Evolutionary conservation across 371 early-diverging fungal species (phyloP), one percentile per base, ranked within the genome.

Genomic region (Lichtheimia hyalospora): DNA sequence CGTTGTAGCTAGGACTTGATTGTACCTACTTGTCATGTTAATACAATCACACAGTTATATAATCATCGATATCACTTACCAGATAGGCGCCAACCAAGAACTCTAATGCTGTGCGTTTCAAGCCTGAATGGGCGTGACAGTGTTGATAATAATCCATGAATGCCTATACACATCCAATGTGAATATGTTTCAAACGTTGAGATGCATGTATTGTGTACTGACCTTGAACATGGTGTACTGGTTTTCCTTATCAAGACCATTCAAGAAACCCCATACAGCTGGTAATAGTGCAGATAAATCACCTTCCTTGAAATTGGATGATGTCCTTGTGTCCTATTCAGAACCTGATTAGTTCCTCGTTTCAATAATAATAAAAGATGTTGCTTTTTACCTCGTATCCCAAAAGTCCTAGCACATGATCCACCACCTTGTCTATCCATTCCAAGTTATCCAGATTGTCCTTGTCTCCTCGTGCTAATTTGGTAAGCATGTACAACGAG

Each of bases 251-350:
- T 72, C 73, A 27, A 86, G 58, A 58, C 79, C 79, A 61, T 85
- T 85, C 60, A 86, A 59, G 23, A 88, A 69, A 1, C 83, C 79
- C 86, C 85, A 83, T 14, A 88, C 69, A 15, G 86, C 82, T 14
- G 86, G 86, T 21, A 85, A 55, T 0, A 88, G 52, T 0, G 83
- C 71, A 2, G 68, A 57, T 21, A 88, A 57, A 61, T 85, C 75
- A 43, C 83, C 80, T 8, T 79, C 57, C 28, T 71, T 77, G 54
- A 86, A 84, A 21, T 73, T 74, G 3, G 62, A 64, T 15, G 66
- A 67, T 2, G 54, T 42, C 15, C 71, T 56, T 51, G 52, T 20
- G 43, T 50, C 18, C 59, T 51, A 49, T 52, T 40, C 2, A 34
- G n/a, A 14, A 28, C 8, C n/a, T n/a, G n/a, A n/a, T 24, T 15